These are phyloP conservation scores for Hanseniaspora lachancei DNA, from an alignment of 805 yeast species.

Conservation along the genomic window DNA sequence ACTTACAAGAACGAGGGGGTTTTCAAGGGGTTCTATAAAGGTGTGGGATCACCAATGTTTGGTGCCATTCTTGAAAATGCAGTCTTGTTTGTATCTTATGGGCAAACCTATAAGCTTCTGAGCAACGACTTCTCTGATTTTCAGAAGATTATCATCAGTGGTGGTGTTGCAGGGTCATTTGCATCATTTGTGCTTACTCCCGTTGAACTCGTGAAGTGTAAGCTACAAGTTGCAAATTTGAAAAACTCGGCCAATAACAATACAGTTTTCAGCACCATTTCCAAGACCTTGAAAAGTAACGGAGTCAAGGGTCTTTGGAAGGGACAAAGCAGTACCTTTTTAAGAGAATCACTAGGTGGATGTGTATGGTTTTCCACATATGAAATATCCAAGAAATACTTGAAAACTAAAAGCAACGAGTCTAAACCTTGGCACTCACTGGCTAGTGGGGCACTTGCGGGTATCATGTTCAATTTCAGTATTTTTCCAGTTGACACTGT, in stretches of 20 bases:
- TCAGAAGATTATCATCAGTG: slow-evolving; percentile 43
- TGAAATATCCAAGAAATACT: slow-evolving; percentile 38
- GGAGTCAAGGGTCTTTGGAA: slow-evolving; percentile 74
- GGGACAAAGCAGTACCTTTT: slow-evolving; percentile 69
- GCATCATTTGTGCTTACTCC: slow-evolving; percentile 83
- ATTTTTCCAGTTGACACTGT: slow-evolving; percentile 85
- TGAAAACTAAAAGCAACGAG: slow-evolving; percentile 19
- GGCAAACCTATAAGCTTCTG: slow-evolving; percentile 31
- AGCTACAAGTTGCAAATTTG: slow-evolving; percentile 52
- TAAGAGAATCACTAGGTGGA: slow-evolving; percentile 80
- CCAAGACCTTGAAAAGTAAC: slow-evolving; percentile 31
- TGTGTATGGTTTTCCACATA: slow-evolving; percentile 91
- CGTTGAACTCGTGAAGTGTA: slow-evolving; percentile 80
- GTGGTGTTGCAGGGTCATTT: slow-evolving; percentile 69
- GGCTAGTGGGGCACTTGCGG: slow-evolving; percentile 76
- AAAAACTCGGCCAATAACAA: slow-evolving; percentile 21
- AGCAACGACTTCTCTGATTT: background rate
- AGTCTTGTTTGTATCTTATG: slow-evolving; percentile 57
- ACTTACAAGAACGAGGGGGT: slow-evolving; percentile 61
- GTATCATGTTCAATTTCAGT: slow-evolving; percentile 64
- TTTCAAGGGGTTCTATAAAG: slow-evolving; percentile 56
- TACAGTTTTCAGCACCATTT: slow-evolving; percentile 29
- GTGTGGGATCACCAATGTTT: slow-evolving; percentile 65
- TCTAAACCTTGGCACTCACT: slow-evolving; percentile 41
- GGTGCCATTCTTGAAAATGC: slow-evolving; percentile 91